Percentiles rank a stretch among this genome's conserved stretches.
Conservation (phyloP, 1,139 yeast species). For the Suzukiozyma palmioleophila region DNA sequence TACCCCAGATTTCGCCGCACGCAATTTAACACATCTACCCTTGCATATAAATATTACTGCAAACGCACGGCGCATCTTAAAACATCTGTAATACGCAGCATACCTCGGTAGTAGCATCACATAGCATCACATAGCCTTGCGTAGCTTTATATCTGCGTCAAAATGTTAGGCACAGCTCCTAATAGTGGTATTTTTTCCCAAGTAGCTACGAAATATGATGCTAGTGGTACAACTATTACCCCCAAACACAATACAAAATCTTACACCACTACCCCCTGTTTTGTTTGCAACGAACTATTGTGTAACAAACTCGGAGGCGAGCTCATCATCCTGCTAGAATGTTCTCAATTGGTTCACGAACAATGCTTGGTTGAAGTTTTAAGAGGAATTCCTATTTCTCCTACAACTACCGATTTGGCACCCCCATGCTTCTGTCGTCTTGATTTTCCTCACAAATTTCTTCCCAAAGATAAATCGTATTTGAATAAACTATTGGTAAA, state of each 20-base stretch:
- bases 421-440: slow-evolving; percentile 1
- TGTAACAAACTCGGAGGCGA: neutral
- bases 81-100: no score
- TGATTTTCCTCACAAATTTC: neutral
- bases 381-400: neutral
- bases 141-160: no score
- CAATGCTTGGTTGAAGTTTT: slow-evolving; percentile 2
- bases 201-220: no score
- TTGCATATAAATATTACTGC: no score
- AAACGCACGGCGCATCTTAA: no score
- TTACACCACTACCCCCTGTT: neutral
- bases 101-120: no score
- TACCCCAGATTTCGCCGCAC: no score
- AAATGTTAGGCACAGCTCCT: no score
- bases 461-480: slow-evolving; percentile 2
- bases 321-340: slow-evolving; percentile 1
- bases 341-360: slow-evolving; percentile 1
- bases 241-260: neutral
- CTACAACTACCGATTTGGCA: neutral
- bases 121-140: no score
- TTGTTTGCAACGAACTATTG: slow-evolving; percentile 2
- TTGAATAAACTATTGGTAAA: slow-evolving; percentile 1
- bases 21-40: no score
- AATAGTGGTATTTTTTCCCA: no score
- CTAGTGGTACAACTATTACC: no score